These are phyloP conservation scores for Scedosporium boydii DNA, from an alignment of 2,329 filamentous ascomycete genomes.

Conservation along the genomic window DNA sequence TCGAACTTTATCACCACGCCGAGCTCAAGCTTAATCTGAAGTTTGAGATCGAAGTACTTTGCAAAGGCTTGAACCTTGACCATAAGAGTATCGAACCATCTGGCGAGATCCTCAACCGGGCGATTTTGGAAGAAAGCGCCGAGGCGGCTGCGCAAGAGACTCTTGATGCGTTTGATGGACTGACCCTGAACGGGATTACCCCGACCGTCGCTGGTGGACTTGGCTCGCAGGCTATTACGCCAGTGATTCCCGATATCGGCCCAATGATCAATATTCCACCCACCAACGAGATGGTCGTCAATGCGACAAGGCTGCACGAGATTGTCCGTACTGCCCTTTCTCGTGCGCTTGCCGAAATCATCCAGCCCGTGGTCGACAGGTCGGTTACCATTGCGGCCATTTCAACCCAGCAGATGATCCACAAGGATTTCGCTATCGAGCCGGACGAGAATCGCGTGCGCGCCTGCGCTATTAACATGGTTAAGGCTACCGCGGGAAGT, in stretches of 20 bases:
- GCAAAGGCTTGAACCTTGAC: conserved; percentile 84
- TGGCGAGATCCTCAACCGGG: conserved; percentile 72
- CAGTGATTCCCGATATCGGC: conserved; percentile 75
- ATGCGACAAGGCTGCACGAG: conserved; percentile 54
- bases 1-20: conserved; percentile 87
- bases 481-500: conserved; percentile 87
- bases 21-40: conserved; percentile 95
- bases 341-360: conserved; percentile 89
- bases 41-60: conserved; percentile 96
- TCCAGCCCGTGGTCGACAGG: conserved; percentile 91
- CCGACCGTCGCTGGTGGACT: conserved; percentile 62
- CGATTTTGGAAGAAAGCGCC: conserved; percentile 50
- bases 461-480: conserved; percentile 83
- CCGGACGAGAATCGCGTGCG: conserved; percentile 80
- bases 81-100: conserved; percentile 86
- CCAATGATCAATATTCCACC: conserved; percentile 73
- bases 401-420: conserved; percentile 87
- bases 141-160: conserved; percentile 55
- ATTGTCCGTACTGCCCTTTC: conserved; percentile 83
- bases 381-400: conserved; percentile 98
- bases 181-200: conserved; percentile 66
- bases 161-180: conserved; percentile 72
- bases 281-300: conserved; percentile 69
- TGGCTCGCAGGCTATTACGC: conserved; percentile 67
- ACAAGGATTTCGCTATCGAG: conserved; percentile 94